phyloP scores from a whole-genome alignment of 768 basidiomycete species.

The Lentinula lateritia region DNA sequence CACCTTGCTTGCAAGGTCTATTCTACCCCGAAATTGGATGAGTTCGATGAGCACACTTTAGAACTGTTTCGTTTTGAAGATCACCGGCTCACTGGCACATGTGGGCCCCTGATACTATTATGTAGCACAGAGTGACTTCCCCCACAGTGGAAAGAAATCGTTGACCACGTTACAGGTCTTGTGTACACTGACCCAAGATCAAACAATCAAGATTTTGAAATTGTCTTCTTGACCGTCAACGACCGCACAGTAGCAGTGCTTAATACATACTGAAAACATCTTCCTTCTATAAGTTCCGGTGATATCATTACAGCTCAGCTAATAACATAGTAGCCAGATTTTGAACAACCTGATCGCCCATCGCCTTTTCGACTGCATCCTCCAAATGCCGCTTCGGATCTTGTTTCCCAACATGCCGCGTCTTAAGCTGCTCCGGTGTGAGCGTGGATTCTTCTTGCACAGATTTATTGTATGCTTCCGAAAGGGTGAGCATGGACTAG shows the following conservation, averaged over 20 bases:
- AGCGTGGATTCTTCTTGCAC: conserved; percentile 98
- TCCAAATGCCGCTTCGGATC: conserved; percentile 98
- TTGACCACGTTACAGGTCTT: neutral
- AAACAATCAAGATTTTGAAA: neutral
- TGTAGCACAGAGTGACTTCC: no score
- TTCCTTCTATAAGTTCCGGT: neutral
- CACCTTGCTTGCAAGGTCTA: no score
- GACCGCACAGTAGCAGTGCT: neutral
- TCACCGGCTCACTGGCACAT: no score
- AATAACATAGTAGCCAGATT: conserved; percentile 92
- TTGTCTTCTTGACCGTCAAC: neutral
- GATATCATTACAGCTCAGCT: conserved; percentile 64
- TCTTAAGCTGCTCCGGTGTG: conserved; percentile 89
- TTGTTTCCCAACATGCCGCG: conserved; percentile 94
- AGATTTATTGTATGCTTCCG: conserved; percentile 94
- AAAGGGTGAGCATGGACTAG: conserved; percentile 89
- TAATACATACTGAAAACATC: no score
- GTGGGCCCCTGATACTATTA: no score
- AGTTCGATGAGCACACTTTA: no score
- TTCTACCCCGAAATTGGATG: no score
- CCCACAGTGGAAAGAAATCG: neutral
- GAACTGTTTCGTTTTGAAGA: no score
- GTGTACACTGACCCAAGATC: neutral
- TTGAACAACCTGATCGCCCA: conserved; percentile 96
- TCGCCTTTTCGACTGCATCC: conserved; percentile 95